Evolutionary conservation across 2,329 filamentous ascomycete species (phyloP).

Genomic region (Paraphoma sp.): DNA sequence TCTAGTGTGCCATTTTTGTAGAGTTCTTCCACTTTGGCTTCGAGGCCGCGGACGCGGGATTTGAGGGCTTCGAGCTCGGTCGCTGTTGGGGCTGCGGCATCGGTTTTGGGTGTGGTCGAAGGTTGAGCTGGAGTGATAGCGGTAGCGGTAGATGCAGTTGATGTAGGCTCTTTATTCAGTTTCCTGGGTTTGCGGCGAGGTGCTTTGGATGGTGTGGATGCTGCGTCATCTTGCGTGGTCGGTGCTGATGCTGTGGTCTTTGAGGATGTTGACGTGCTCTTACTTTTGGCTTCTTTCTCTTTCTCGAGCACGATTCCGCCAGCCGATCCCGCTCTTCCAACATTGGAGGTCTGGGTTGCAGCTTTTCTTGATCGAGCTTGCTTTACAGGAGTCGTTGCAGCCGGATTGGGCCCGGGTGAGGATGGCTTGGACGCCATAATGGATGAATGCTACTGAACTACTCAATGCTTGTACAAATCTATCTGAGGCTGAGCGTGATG

Average conservation of each 20-base stretch:
- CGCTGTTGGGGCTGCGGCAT: constrained; percentile 17
- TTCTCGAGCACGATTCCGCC: constrained; percentile 38
- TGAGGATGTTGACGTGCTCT: constrained; percentile 6
- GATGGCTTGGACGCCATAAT: constrained; percentile 35
- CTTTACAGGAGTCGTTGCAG: constrained; percentile 22
- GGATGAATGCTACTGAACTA: neutral
- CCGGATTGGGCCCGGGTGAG: constrained; percentile 31
- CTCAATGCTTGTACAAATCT: too few species aligned
- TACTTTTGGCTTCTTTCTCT: constrained; percentile 11
- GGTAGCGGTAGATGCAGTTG: constrained; percentile 7
- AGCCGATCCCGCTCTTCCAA: constrained; percentile 34
- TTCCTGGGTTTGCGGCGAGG: constrained; percentile 41
- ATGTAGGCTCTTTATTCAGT: constrained; percentile 38
- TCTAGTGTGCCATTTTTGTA: constrained; percentile 26
- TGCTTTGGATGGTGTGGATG: constrained; percentile 13
- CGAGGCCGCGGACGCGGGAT: constrained; percentile 41
- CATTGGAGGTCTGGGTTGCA: constrained; percentile 6
- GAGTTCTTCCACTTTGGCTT: constrained; percentile 46
- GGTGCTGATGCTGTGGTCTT: constrained; percentile 10
- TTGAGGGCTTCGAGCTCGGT: constrained; percentile 45
- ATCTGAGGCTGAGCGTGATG: too few species aligned
- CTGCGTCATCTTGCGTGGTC: constrained; percentile 3
- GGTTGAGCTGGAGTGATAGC: neutral
- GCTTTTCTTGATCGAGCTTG: constrained; percentile 33
- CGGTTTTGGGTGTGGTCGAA: neutral